phyloP scores from a whole-genome alignment of 306 rosid species.

The Casuarina equisetifolia region DNA sequence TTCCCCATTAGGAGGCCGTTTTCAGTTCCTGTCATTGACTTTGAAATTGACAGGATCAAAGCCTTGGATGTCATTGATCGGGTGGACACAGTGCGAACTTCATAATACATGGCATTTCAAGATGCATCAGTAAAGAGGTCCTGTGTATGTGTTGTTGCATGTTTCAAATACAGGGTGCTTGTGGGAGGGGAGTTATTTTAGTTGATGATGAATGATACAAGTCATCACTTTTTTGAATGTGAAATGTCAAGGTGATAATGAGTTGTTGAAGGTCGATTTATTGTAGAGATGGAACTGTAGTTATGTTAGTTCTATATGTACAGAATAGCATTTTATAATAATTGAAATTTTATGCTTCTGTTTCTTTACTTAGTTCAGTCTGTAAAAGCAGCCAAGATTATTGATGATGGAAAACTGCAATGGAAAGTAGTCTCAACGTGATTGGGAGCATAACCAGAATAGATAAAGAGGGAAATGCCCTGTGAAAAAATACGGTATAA shows the following conservation, averaged over 20 bases:
- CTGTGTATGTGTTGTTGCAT: slow-evolving; percentile 17
- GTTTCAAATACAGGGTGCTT: slow-evolving; percentile 21
- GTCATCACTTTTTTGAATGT: slow-evolving; percentile 27
- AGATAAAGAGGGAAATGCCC: no score
- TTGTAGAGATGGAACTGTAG: slow-evolving; percentile 31
- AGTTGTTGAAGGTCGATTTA: slow-evolving; percentile 6
- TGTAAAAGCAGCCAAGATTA: background rate
- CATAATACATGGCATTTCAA: slow-evolving; percentile 13
- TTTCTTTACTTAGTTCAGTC: slow-evolving; percentile 18
- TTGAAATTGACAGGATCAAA: slow-evolving; percentile 65
- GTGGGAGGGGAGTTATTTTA: slow-evolving; percentile 27
- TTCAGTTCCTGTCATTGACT: slow-evolving; percentile 76
- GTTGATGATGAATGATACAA: slow-evolving; percentile 27
- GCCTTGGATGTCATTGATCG: slow-evolving; percentile 53
- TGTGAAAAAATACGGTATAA: no score
- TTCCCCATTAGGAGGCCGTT: slow-evolving; percentile 64
- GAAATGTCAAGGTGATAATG: slow-evolving; percentile 6
- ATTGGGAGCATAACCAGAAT: no score
- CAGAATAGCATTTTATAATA: slow-evolving; percentile 48
- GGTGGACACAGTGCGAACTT: background rate
- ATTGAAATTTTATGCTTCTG: slow-evolving; percentile 25
- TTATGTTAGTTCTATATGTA: slow-evolving; percentile 43
- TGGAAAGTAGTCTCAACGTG: background rate
- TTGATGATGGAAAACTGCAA: background rate
- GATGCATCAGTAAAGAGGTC: slow-evolving; percentile 21